phyloP scores from a whole-genome alignment of 345 rosid genomes.

The Cardamine resedifolia region DNA sequence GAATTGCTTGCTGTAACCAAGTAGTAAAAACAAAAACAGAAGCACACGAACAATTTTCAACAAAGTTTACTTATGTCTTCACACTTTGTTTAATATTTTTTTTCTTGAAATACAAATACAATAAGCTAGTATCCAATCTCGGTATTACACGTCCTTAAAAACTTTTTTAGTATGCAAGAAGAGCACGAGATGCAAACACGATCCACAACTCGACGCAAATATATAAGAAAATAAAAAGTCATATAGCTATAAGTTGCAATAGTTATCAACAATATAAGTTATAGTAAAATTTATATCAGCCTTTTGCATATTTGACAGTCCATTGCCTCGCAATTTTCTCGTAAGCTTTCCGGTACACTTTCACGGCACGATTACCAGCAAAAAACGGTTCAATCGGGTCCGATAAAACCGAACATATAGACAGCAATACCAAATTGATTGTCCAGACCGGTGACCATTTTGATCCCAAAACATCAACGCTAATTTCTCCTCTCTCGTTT shows the following conservation, averaged over 20 bases:
- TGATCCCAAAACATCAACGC: conserved; percentile 9
- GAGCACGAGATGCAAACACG: background rate
- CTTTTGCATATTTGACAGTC: conserved; percentile 20
- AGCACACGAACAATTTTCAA: background rate
- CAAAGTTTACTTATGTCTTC: background rate
- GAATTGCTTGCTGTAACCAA: background rate
- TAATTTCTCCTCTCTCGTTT: conserved; percentile 2
- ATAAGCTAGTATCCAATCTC: background rate
- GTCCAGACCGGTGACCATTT: conserved; percentile 17
- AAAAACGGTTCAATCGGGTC: conserved; percentile 28
- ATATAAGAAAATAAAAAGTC: background rate
- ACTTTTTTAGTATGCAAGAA: background rate
- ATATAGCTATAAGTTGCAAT: background rate
- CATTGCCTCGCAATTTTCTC: conserved; percentile 4
- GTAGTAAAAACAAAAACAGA: background rate
- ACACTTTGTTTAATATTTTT: background rate
- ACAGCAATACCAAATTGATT: background rate
- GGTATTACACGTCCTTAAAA: background rate
- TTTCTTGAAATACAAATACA: background rate
- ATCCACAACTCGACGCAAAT: background rate
- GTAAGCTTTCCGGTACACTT: conserved; percentile 18
- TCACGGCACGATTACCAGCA: background rate
- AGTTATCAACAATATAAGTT: background rate
- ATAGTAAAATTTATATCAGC: background rate
- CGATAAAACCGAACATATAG: conserved; percentile 18